Evolutionary conservation across 345 rosid species (phyloP).

Genomic region (Fremontodendron californicum): DNA sequence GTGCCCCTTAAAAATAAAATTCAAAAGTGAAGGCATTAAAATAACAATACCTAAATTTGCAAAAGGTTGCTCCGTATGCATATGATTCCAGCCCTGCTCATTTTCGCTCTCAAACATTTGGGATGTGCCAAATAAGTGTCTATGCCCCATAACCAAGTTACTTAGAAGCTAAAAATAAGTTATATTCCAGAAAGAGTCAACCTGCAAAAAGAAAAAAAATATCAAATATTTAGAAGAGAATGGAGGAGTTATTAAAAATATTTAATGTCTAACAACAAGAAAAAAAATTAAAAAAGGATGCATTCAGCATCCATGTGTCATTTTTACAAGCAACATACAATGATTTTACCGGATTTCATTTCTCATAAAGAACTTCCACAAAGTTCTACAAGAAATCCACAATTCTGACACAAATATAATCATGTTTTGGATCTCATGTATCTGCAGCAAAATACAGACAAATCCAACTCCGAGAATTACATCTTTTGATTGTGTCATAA

Average conservation of each 20-base stretch:
- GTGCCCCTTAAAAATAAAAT: neutral
- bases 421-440: neutral
- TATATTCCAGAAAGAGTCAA: conserved; percentile 22
- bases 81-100: conserved; percentile 64
- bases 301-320: neutral
- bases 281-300: neutral
- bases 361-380: neutral
- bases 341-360: neutral
- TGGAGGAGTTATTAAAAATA: neutral
- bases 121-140: conserved; percentile 45
- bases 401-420: neutral
- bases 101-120: conserved; percentile 53
- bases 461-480: neutral
- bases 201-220: conserved; percentile 39
- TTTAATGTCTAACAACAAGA: neutral
- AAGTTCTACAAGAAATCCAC: neutral
- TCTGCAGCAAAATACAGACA: neutral
- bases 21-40: conserved; percentile 3
- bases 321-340: neutral
- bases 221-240: neutral
- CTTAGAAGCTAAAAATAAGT: conserved; percentile 2
- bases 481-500: neutral
- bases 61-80: conserved; percentile 52
- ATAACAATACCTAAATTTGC: conserved; percentile 42
- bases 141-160: conserved; percentile 55